Evolutionary conservation across 1,139 yeast genomes (phyloP).

Genomic region (Hyphopichia wangnamkhiaoensis): DNA sequence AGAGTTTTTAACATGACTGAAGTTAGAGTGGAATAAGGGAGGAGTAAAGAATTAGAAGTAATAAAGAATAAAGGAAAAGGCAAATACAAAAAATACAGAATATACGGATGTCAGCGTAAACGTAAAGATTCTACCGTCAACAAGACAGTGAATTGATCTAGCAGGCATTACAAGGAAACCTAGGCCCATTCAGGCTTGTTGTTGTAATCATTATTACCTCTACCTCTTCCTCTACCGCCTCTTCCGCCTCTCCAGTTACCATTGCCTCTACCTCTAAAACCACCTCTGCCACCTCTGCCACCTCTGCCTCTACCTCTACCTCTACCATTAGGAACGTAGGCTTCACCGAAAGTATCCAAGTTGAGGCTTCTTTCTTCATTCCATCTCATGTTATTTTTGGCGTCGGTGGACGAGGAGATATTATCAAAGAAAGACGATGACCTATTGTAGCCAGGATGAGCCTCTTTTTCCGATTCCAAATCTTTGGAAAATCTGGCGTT

Average conservation of each 20-base stretch:
- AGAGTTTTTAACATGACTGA: too few species aligned
- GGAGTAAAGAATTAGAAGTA: too few species aligned
- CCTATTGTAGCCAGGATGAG: constrained; percentile 53
- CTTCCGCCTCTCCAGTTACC: constrained; percentile 21
- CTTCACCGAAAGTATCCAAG: constrained; percentile 69
- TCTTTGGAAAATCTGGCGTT: constrained; percentile 62
- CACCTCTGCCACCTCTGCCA: constrained; percentile 27
- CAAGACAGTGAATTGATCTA: too few species aligned
- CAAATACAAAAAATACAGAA: too few species aligned
- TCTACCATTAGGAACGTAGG: constrained; percentile 27
- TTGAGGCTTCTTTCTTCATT: constrained; percentile 62
- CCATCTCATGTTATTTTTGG: constrained; percentile 51
- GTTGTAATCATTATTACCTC: constrained; percentile 24
- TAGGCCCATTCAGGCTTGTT: constrained; percentile 46
- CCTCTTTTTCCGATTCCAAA: constrained; percentile 25
- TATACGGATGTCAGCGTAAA: too few species aligned
- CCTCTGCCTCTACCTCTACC: constrained; percentile 25
- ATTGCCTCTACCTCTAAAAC: constrained; percentile 17
- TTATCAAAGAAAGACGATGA: constrained; percentile 80
- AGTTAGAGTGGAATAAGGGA: too few species aligned
- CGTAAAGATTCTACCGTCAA: too few species aligned
- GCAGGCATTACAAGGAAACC: too few species aligned
- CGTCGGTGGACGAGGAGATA: constrained; percentile 60
- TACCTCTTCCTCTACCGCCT: constrained; percentile 23
- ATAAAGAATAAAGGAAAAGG: too few species aligned